These are phyloP conservation scores for Tolypocladium sp. DNA, from an alignment of 2,329 filamentous ascomycete species.

Conservation along the genomic window DNA sequence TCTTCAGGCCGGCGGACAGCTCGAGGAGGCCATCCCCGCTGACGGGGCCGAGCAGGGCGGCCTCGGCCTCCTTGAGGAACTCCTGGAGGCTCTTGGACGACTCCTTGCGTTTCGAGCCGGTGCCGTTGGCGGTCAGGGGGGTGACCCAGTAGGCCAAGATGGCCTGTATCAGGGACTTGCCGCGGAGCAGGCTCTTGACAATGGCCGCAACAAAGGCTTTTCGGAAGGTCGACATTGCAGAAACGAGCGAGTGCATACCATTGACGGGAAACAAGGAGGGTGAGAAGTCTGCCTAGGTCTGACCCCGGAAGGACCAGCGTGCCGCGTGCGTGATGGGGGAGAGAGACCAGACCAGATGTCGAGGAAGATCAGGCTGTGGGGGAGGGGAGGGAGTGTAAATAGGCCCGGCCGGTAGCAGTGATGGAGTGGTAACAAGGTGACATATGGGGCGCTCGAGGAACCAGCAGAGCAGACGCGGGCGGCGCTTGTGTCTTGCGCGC, in stretches of 20 bases:
- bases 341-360: neutral
- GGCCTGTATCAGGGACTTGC: conserved; percentile 50
- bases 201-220: conserved; percentile 44
- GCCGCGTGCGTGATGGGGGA: neutral
- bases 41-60: conserved; percentile 38
- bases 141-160: conserved; percentile 45
- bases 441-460: neutral
- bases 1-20: conserved; percentile 41
- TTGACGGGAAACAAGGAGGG: conserved; percentile 3
- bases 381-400: neutral
- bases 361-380: neutral
- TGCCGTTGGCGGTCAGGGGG: conserved; percentile 25
- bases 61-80: conserved; percentile 49
- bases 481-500: neutral
- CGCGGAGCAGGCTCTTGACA: conserved; percentile 47
- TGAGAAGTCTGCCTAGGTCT: neutral
- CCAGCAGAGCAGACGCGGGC: conserved; percentile 1
- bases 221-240: conserved; percentile 48
- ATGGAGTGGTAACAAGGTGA: neutral
- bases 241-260: conserved; percentile 43
- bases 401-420: neutral
- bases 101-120: conserved; percentile 11
- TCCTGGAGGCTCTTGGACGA: conserved; percentile 28
- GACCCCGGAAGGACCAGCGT: neutral
- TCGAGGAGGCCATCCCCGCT: conserved; percentile 32